Base-by-base conservation (phyloP, 768 basidiomycete genomes). In the Ramaria rubella region DNA sequence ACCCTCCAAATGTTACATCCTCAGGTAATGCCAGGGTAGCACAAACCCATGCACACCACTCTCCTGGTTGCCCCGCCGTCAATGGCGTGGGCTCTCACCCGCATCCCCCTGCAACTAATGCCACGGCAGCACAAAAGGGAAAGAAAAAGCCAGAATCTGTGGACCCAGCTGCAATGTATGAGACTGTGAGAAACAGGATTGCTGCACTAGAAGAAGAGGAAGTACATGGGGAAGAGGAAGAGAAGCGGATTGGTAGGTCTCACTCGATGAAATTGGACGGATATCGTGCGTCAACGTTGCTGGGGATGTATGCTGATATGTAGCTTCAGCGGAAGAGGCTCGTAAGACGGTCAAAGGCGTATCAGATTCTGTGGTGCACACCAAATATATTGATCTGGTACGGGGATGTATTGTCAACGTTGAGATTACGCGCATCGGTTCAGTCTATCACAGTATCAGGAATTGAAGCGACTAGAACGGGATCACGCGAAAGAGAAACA, bases 401-500 rank as follows among this genome's bases (percentile, higher is more conserved):
- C 69, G 78, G 69, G 30, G 40, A 53, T 65, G 58, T 63, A 59
- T 57, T 57, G 26, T 33, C n/a, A 46, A 30, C n/a, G 40, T 44
- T 11, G 23, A 49, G 55, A 59, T 49, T 40, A 45, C 24, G 27
- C 31, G 30, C 60, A 19, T 34, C 15, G 34, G 61, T 58, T 64
- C 57, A 60, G 57, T 58, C 52, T 66, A 62, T 48, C 64, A 23
- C 64, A 94, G 90, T 94, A 92, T 70, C 88, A 90, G 64, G 90
- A 93, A 69, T 74, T 90, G 68, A 92, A 92, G 68, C 80, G 88
- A 51, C 70, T 89, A 65, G 91, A 94, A 70, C 81, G 91, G 61
- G 90, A 92, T 66, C 87, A 92, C 64, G 85, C 90, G 38, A 93
- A 90, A 72, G 91, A 93, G 76, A 92, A 89, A 70, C 90, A 93